Base-by-base conservation (phyloP, 192 early-diverging fungal species). In the Rhizophagus sp. region DNA sequence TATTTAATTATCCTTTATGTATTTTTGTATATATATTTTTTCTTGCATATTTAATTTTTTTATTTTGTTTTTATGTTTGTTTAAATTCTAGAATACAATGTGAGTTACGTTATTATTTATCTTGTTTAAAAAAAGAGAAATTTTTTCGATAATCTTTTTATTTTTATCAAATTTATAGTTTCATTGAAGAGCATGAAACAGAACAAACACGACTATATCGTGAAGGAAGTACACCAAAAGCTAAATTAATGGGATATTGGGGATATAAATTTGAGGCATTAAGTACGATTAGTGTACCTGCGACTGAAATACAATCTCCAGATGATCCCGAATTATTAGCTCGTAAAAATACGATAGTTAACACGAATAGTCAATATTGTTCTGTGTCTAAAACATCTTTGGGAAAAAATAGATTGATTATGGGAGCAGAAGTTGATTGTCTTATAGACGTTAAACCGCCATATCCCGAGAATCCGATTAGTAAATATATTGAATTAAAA, bases 361-460 rank as follows among this genome's bases (percentile, higher is more conserved):
- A 98, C 76, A 96, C 93, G 8, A 93, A 96, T 77, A 75, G 89
- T 7, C 97, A 99, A 86, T 99, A 94, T 84, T 97, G 96, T 81
- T 90, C 93, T 7, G 92, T 99, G 27, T 92, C 95, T 13, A 89
- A 89, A 72, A 96, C 96, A 4, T 88, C 84, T 69, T 82, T 99
- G 2, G 95, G 95, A 0, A 73, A 72, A 3, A 86, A 90, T 75
- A 84, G 86, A 41, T 74, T 97, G 9, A 86, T 99, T 24, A 90
- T 97, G 81, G 97, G 95, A 3, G 97, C 95, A 12, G 97, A 99
- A 78, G 93, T 99, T 27, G 96, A 99, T 82, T 99, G 97, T 84
- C 82, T 90, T 25, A n/a, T 70, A 87, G 87, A 87, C 81, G 77
- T 80, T 22, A 89, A 89, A 64, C 81, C 83, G 11, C 41, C 62